A percentile compares a stretch with the other conserved stretches of the same genome.
Conservation (phyloP, 2,329 filamentous ascomycete genomes). For the Domatiomyces catenatus region DNA sequence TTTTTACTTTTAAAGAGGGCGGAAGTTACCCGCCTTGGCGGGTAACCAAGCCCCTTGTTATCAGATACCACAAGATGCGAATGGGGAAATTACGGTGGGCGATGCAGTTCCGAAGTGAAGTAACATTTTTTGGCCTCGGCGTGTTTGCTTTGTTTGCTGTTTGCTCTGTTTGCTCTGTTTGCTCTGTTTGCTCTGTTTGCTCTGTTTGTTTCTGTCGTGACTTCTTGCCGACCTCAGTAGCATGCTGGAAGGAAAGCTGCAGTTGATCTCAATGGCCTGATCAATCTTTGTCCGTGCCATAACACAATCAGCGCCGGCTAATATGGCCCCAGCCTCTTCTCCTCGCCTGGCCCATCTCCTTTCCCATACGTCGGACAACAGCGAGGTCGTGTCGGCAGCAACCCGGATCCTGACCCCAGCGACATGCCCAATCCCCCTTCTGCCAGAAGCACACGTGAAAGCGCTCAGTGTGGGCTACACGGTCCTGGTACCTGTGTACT, state of each 20-base stretch:
- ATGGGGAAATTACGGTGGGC: neutral
- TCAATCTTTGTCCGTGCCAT: neutral
- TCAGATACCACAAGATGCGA: neutral
- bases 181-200: neutral
- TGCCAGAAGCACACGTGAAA: conserved; percentile 33
- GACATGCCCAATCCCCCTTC: conserved; percentile 29
- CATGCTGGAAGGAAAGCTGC: neutral
- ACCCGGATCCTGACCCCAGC: conserved; percentile 14
- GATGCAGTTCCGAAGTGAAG: too few species aligned
- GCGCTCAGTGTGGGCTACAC: conserved; percentile 54
- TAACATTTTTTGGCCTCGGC: neutral
- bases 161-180: neutral
- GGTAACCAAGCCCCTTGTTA: too few species aligned
- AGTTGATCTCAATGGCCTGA: neutral
- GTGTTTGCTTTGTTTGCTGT: neutral
- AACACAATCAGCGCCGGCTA: neutral
- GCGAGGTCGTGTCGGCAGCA: conserved; percentile 1
- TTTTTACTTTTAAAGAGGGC: too few species aligned
- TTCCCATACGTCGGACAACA: conserved; percentile 1
- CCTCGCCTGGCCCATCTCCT: conserved; percentile 10
- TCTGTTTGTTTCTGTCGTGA: too few species aligned
- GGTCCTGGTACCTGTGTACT: conserved; percentile 47
- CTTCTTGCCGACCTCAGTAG: neutral
- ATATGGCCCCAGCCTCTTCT: conserved; percentile 1
- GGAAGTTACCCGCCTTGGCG: too few species aligned